Evolutionary conservation across 805 yeast genomes (phyloP), one percentile per base, ranked within the genome.

Genomic region (Debaryomyces maramus): DNA sequence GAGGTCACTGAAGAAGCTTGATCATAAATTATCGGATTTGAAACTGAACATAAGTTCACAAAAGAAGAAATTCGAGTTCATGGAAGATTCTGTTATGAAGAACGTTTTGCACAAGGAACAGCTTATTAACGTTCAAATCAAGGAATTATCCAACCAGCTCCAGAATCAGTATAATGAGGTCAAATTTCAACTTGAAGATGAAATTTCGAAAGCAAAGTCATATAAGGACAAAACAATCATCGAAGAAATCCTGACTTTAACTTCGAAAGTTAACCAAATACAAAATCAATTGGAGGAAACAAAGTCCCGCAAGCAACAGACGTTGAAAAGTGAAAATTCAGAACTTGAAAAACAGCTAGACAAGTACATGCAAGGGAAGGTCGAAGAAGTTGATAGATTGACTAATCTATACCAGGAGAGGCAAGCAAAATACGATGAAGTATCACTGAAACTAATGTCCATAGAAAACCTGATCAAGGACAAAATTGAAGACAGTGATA

Each of bases 141-240:
- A 60, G 36, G 70, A 69, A 26, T 51, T 53, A 30, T 48, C 56
- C 18, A 56, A 60, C 15, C 47, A 50, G 23, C 50, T 57, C 13
- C 51, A 46, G 26, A 55, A 51, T 36, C 62, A 61, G 29, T 65
- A 44, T 42, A 55, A 61, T 22, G 65, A 62, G 27, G 43, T 64
- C 27, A 53, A 57, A 22, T 63, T 60, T 44, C 67, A 70, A 35
- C 45, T 69, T 26, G 54, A 59, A n/a, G 46, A 59, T 17, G 69
- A 66, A 38, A 45, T 72, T 4, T 48, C 56, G 13, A 41, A 47
- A 3, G 66, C 68, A 0, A 45, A 50, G 21, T 36, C 37, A 15
- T 58, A 46, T 33, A 46, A 52, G 11, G 64, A 61, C 44, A 56
- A 55, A 5, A 50, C 48, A 4, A 15, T 51, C 4, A 13, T 44